These are phyloP conservation scores for Glycyrrhiza uralensis DNA, from an alignment of 306 rosid species.

Conservation along the genomic window DNA sequence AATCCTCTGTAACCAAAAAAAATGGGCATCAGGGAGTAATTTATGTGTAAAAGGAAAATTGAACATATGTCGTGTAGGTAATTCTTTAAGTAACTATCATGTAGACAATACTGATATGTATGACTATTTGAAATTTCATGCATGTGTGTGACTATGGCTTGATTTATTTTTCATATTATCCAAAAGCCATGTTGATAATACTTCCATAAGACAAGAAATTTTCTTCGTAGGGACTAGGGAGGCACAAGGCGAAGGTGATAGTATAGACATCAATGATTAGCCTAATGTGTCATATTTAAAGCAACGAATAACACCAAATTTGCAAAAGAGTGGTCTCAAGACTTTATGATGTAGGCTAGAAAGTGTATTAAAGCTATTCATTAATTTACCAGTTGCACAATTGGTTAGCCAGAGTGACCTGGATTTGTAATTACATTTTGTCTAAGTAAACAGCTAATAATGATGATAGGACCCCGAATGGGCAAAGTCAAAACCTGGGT, in stretches of 20 bases:
- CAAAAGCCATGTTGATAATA: background rate
- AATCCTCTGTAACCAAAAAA: no score
- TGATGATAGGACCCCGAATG: conserved; percentile 36
- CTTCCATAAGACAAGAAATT: background rate
- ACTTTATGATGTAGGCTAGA: conserved; percentile 17
- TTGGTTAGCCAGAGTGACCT: conserved; percentile 40
- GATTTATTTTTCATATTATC: background rate
- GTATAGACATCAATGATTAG: conserved; percentile 30
- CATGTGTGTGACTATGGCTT: background rate
- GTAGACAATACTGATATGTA: background rate
- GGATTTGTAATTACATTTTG: conserved; percentile 42
- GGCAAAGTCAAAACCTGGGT: conserved; percentile 43
- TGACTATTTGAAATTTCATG: background rate
- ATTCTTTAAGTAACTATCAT: background rate
- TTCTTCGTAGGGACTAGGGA: conserved; percentile 4
- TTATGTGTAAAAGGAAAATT: background rate
- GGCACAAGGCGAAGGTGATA: conserved; percentile 7
- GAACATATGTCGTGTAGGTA: background rate
- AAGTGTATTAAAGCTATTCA: conserved; percentile 18
- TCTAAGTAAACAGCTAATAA: conserved; percentile 47
- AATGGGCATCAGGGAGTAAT: background rate
- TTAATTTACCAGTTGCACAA: conserved; percentile 37
- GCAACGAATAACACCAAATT: conserved; percentile 26
- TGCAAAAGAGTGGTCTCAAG: conserved; percentile 22
- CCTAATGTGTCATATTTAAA: conserved; percentile 19